Percentiles rank a stretch among this genome's conserved stretches.
phyloP scores from a whole-genome alignment of 768 basidiomycete genomes.

The Pholiota microspora region DNA sequence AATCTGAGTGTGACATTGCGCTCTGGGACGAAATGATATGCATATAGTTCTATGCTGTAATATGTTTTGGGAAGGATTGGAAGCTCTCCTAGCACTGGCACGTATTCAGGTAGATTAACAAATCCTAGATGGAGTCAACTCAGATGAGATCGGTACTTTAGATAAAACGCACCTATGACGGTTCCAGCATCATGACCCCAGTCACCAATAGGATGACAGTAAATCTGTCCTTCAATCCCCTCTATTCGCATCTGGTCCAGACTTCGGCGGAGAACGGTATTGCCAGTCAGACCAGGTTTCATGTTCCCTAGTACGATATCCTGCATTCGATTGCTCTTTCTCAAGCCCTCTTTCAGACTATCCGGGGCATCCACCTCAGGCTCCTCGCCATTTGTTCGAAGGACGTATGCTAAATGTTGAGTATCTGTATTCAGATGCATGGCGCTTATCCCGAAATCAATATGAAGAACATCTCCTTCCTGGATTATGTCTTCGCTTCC shows the following conservation, averaged over 20 bases:
- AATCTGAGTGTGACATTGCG: constrained; percentile 46
- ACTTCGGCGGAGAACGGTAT: constrained; percentile 40
- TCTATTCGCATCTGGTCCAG: constrained; percentile 43
- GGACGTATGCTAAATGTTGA: constrained; percentile 56
- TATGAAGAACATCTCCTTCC: constrained; percentile 51
- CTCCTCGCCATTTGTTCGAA: constrained; percentile 27
- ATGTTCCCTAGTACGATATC: constrained; percentile 45
- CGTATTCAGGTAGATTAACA: constrained; percentile 40
- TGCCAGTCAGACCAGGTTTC: constrained; percentile 44
- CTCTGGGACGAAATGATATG: constrained; percentile 47
- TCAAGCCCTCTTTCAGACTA: constrained; percentile 42
- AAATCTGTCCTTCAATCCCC: constrained; percentile 47
- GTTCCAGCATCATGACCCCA: constrained; percentile 54
- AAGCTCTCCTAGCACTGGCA: constrained; percentile 47
- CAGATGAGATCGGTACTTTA: background rate
- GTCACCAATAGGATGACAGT: constrained; percentile 54
- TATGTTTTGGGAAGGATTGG: constrained; percentile 47
- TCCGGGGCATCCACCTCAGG: constrained; percentile 42
- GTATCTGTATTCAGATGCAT: constrained; percentile 57
- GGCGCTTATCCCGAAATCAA: constrained; percentile 53
- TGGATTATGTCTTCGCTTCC: constrained; percentile 39
- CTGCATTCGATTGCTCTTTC: constrained; percentile 49
- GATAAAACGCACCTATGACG: constrained; percentile 36
- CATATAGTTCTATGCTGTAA: constrained; percentile 54
- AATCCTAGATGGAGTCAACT: constrained; percentile 29